phyloP scores from a whole-genome alignment of 1,284 basidiomycete genomes.

The Coniferiporia sulphurascens region DNA sequence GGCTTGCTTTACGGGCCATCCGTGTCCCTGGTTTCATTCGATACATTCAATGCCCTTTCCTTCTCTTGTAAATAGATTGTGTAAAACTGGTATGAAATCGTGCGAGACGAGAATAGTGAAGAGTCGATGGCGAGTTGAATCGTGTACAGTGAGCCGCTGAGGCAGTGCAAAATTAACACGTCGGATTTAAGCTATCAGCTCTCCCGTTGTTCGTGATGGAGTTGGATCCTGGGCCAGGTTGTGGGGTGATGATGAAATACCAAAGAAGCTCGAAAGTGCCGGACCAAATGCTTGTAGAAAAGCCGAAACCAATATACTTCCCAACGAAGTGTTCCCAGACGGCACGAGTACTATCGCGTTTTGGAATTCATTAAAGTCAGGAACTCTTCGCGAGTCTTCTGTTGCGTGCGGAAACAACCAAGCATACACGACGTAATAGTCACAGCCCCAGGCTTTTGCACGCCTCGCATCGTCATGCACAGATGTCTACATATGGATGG shows the following conservation, averaged over 20 bases:
- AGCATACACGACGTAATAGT: slow-evolving; percentile 99
- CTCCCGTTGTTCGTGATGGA: slow-evolving; percentile 7
- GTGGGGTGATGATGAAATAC: slow-evolving; percentile 31
- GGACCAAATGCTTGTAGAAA: too few species aligned
- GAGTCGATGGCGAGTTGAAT: slow-evolving; percentile 13
- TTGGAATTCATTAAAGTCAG: slow-evolving; percentile 65
- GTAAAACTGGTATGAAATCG: neutral
- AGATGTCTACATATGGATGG: slow-evolving; percentile 66
- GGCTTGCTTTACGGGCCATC: neutral
- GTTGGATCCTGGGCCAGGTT: slow-evolving; percentile 6
- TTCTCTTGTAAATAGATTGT: too few species aligned
- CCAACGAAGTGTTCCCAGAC: too few species aligned
- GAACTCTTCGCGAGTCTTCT: slow-evolving; percentile 97
- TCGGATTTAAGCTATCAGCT: neutral
- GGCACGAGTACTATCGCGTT: slow-evolving; percentile 10
- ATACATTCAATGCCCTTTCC: too few species aligned
- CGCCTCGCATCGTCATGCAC: slow-evolving; percentile 99
- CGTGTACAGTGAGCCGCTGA: slow-evolving; percentile 1
- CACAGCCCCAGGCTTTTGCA: slow-evolving; percentile 95
- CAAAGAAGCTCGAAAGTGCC: neutral
- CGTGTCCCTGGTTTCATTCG: too few species aligned
- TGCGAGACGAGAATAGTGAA: neutral
- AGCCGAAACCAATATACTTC: too few species aligned
- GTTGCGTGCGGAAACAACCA: slow-evolving; percentile 93
- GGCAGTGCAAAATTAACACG: neutral